Base-by-base conservation (phyloP, 176 grass and related monocot species). In the Tillandsia leiboldiana region DNA sequence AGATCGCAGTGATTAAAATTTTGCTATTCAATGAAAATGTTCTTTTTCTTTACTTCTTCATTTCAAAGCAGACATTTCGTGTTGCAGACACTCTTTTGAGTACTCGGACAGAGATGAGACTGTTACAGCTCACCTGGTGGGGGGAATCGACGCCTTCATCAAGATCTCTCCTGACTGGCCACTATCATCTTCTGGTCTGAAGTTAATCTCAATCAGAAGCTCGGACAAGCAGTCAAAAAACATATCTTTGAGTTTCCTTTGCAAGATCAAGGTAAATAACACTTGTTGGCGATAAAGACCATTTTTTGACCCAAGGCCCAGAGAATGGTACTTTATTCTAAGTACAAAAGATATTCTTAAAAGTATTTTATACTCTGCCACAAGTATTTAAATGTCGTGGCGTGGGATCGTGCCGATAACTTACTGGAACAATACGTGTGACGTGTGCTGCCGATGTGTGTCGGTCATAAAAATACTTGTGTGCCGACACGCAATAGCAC, bases 71-170 rank as follows among this genome's bases (percentile, higher is more conserved):
- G 5, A 26, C 15, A 68, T 61, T 63, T 63, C 70, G 66, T 78
- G 29, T 79, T 75, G 27, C 87, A 96, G 93, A 69, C 88, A 90
- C 70, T 89, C 89, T 50, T 96, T 92, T 79, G 84, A 90, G 69
- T 92, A 92, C 73, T 79, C 73, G 1, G 83, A 90, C 64, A 85
- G 76, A 76, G 86, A 92, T 74, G 82, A 85, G 65, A 77, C 70
- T 52, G 68, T 96, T 14, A 74, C 80, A 72, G 83, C 82, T 74
- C 93, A 90, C 74, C 61, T 96, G 72, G 89, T 80, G 52, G 79
- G 89, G 50, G 93, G 86, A 9, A 74, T 96, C 57, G 93, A 90
- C 85, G 79, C 84, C 61, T 96, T 77, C 73, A 87, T 96, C 42
- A 84, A 92, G 82, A 86, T 85, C 77, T 51, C 76, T 71, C 76